Evolutionary conservation across 2,329 filamentous ascomycete genomes (phyloP).

Genomic region (Sporothrix schenckii): DNA sequence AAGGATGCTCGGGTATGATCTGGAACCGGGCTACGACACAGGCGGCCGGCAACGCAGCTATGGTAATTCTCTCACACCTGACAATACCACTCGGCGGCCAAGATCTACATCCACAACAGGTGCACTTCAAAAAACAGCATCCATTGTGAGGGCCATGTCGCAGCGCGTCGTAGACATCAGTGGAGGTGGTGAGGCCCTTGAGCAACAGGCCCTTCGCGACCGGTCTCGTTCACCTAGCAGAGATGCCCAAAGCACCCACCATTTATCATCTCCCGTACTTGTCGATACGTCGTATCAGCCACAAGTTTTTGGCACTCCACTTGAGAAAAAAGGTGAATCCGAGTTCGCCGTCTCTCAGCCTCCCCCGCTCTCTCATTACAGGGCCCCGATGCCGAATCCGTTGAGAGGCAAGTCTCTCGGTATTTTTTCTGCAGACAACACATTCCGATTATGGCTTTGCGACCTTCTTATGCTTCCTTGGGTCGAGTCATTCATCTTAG

Average conservation of each 20-base stretch:
- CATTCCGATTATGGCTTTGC: conserved; percentile 72
- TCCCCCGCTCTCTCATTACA: conserved; percentile 40
- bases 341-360: conserved; percentile 42
- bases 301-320: conserved; percentile 49
- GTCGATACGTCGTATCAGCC: conserved; percentile 57
- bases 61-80: conserved; percentile 59
- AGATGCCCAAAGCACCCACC: conserved; percentile 55
- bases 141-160: conserved; percentile 83
- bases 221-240: conserved; percentile 60
- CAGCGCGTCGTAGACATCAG: conserved; percentile 97
- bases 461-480: conserved; percentile 83
- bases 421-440: conserved; percentile 78
- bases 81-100: conserved; percentile 56
- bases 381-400: conserved; percentile 65
- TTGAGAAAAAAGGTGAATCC: conserved; percentile 51
- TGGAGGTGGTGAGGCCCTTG: conserved; percentile 83
- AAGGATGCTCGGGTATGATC: conserved; percentile 57
- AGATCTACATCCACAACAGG: conserved; percentile 65
- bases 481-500: conserved; percentile 81
- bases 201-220: conserved; percentile 67
- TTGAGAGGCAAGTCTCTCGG: conserved; percentile 84
- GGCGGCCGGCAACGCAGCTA: conserved; percentile 57
- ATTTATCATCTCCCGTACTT: conserved; percentile 50
- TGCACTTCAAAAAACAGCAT: conserved; percentile 69
- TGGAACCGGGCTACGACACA: conserved; percentile 61